These are phyloP conservation scores for Clarireedia homoeocarpa DNA, from an alignment of 2,329 filamentous ascomycete species.

Conservation along the genomic window DNA sequence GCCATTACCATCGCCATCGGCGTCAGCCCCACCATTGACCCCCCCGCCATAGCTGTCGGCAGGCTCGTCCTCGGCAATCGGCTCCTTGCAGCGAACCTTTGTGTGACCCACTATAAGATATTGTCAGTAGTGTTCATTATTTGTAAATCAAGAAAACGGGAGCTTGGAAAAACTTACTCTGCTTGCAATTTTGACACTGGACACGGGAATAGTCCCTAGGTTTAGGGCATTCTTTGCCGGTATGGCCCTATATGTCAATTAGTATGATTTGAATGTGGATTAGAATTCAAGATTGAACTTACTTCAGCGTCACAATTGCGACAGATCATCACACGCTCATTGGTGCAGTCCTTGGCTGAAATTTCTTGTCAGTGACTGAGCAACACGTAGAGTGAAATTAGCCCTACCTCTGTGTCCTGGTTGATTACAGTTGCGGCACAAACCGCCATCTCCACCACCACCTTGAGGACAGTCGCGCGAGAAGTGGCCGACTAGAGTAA, in stretches of 20 bases:
- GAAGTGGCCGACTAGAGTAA: slow-evolving; percentile 48
- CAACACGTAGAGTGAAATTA: neutral
- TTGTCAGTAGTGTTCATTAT: neutral
- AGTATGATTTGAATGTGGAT: neutral
- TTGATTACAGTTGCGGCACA: slow-evolving; percentile 57
- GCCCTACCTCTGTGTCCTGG: slow-evolving; percentile 45
- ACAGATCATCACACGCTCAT: slow-evolving; percentile 25
- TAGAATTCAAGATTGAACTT: neutral
- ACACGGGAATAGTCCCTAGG: slow-evolving; percentile 45
- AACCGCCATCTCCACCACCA: slow-evolving; percentile 42
- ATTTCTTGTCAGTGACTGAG: neutral
- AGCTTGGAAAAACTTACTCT: slow-evolving; percentile 29
- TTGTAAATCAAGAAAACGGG: slow-evolving; percentile 1
- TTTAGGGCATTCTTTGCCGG: slow-evolving; percentile 51
- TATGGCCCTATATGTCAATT: slow-evolving; percentile 39
- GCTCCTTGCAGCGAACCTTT: slow-evolving; percentile 33
- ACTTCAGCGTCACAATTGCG: slow-evolving; percentile 52
- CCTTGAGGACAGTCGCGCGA: slow-evolving; percentile 56
- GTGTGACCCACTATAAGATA: slow-evolving; percentile 31
- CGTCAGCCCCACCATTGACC: slow-evolving; percentile 10
- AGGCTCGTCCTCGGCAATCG: slow-evolving; percentile 19
- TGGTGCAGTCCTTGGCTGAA: slow-evolving; percentile 40
- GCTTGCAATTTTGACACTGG: slow-evolving; percentile 49
- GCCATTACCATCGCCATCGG: slow-evolving; percentile 6
- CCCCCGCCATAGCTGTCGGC: slow-evolving; percentile 19